These are phyloP conservation scores for Colletotrichum camelliae DNA, from an alignment of 2,329 filamentous ascomycete species.

Conservation along the genomic window DNA sequence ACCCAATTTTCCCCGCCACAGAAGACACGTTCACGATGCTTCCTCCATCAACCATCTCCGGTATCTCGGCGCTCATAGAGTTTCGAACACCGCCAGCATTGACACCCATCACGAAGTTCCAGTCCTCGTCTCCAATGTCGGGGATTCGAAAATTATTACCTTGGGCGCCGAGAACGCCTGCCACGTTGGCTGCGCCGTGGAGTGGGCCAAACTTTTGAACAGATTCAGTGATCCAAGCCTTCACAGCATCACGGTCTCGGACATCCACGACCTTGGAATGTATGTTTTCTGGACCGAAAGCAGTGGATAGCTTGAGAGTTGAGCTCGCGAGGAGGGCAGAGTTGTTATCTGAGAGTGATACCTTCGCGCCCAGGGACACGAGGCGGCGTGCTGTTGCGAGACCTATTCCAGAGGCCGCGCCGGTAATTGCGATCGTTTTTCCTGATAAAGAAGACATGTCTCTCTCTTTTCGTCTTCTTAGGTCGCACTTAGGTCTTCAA, in stretches of 20 bases:
- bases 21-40: slow-evolving; percentile 52
- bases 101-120: slow-evolving; percentile 45
- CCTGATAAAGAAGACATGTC: slow-evolving; percentile 19
- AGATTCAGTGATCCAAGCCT: slow-evolving; percentile 34
- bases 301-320: background rate
- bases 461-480: rapidly evolving
- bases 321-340: slow-evolving; percentile 30
- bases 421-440: slow-evolving; percentile 55
- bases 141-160: slow-evolving; percentile 17
- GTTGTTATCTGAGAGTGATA: slow-evolving; percentile 55
- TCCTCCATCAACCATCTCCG: slow-evolving; percentile 39
- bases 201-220: slow-evolving; percentile 39
- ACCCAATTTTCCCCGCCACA: slow-evolving; percentile 42
- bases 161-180: slow-evolving; percentile 24
- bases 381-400: slow-evolving; percentile 50
- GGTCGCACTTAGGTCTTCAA: background rate
- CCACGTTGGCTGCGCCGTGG: slow-evolving; percentile 48
- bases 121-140: slow-evolving; percentile 42
- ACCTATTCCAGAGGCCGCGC: slow-evolving; percentile 54
- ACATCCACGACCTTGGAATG: slow-evolving; percentile 12
- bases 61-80: slow-evolving; percentile 54
- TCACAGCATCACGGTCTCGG: slow-evolving; percentile 8
- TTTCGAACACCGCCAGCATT: slow-evolving; percentile 55
- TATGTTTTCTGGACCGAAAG: background rate
- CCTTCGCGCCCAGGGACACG: slow-evolving; percentile 44